These are phyloP conservation scores for Phytophthora cactorum DNA, from an alignment of 352 stramenopile species.

Conservation along the genomic window DNA sequence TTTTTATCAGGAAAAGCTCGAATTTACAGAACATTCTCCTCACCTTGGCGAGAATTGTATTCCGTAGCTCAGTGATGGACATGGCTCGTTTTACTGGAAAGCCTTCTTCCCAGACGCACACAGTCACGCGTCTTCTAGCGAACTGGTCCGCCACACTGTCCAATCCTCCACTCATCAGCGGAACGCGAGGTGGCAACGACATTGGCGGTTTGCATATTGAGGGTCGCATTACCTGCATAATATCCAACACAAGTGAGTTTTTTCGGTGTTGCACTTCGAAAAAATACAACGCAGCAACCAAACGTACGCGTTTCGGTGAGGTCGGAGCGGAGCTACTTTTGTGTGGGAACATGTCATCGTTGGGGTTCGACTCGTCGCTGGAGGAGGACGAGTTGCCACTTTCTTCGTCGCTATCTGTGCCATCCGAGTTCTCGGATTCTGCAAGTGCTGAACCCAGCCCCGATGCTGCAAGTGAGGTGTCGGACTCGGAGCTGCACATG, in stretches of 20 bases:
- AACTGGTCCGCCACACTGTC: constrained; percentile 56
- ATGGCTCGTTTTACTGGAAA: constrained; percentile 75
- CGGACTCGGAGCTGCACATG: constrained; percentile 24
- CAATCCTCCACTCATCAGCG: constrained; percentile 18
- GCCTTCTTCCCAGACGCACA: constrained; percentile 81
- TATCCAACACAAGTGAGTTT: constrained; percentile 13
- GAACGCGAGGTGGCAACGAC: constrained; percentile 42
- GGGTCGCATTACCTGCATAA: constrained; percentile 19
- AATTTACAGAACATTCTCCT: constrained; percentile 2
- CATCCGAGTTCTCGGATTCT: constrained; percentile 80
- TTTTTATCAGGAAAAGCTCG: neutral
- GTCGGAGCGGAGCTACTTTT: constrained; percentile 33
- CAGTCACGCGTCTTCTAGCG: constrained; percentile 67
- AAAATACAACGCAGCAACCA: constrained; percentile 9
- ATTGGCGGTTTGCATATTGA: constrained; percentile 29
- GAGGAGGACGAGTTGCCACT: constrained; percentile 79
- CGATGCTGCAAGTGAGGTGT: constrained; percentile 38
- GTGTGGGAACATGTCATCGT: constrained; percentile 49
- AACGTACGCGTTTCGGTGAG: constrained; percentile 34
- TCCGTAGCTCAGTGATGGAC: constrained; percentile 81
- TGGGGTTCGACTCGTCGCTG: constrained; percentile 58
- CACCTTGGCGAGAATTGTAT: constrained; percentile 82
- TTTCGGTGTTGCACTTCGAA: neutral
- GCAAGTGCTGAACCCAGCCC: constrained; percentile 65
- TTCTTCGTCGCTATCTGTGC: constrained; percentile 81